Conservation (phyloP, 2,329 filamentous ascomycete genomes). For the Trichoderma sp. region DNA sequence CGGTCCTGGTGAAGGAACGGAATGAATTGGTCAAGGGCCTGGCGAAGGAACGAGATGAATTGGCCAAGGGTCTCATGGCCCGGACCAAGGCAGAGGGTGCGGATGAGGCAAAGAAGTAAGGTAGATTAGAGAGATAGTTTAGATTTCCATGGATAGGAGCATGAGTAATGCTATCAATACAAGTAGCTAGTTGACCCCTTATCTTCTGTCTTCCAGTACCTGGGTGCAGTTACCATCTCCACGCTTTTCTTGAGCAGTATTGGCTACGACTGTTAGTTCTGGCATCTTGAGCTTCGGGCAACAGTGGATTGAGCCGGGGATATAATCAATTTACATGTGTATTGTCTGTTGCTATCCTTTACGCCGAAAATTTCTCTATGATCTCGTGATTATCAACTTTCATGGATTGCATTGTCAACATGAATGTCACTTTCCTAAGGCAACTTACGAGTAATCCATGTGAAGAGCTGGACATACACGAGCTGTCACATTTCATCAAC, state of each 20-base stretch:
- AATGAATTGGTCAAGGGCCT: background rate
- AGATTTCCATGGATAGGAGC: background rate
- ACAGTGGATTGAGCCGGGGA: background rate
- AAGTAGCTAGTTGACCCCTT: background rate
- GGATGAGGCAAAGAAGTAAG: background rate
- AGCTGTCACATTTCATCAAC: too few species aligned
- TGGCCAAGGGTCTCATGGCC: background rate
- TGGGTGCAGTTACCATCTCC: too few species aligned
- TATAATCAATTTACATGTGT: background rate
- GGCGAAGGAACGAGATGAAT: background rate
- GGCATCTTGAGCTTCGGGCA: background rate
- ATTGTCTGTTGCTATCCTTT: too few species aligned
- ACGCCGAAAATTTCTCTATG: too few species aligned
- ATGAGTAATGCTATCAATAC: background rate
- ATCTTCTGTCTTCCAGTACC: background rate
- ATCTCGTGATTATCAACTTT: too few species aligned
- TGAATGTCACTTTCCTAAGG: background rate
- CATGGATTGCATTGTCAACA: too few species aligned
- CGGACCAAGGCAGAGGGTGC: background rate
- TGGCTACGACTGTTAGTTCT: background rate
- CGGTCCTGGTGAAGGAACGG: background rate
- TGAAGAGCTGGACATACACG: background rate
- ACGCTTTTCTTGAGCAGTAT: background rate
- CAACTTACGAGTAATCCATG: background rate
- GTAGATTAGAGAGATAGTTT: background rate